Evolutionary conservation across 208 protist genomes (phyloP).

Genomic region (Spironucleus salmonicida): DNA sequence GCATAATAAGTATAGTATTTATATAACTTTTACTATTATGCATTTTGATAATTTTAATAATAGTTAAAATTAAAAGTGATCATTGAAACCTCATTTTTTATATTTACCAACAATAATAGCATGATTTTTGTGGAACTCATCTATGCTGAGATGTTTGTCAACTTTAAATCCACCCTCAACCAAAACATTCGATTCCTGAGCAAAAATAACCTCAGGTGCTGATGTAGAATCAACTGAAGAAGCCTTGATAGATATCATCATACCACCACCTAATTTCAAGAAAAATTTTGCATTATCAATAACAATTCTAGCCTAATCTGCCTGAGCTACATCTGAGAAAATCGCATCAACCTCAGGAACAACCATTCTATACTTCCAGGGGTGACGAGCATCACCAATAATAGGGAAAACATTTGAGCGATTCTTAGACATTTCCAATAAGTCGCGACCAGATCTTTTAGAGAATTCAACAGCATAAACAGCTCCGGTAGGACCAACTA

Average conservation of each 20-base stretch:
- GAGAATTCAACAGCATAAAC: slow-evolving; percentile 99
- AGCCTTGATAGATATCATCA: slow-evolving; percentile 94
- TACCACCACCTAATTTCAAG: slow-evolving; percentile 94
- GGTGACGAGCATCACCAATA: slow-evolving; percentile 97
- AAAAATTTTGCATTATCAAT: slow-evolving; percentile 93
- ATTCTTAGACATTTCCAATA: slow-evolving; percentile 96
- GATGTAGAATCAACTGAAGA: slow-evolving; percentile 98
- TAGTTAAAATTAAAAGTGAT: neutral
- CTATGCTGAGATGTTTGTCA: slow-evolving; percentile 85
- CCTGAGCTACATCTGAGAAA: slow-evolving; percentile 99
- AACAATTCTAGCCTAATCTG: slow-evolving; percentile 91
- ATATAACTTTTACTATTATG: too few species aligned
- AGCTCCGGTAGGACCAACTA: slow-evolving; percentile 91
- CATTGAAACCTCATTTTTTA: neutral
- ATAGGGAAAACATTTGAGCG: slow-evolving; percentile 99
- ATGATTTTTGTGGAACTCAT: slow-evolving; percentile 98
- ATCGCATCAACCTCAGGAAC: slow-evolving; percentile 96
- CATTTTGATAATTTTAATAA: too few species aligned
- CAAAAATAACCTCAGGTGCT: slow-evolving; percentile 83
- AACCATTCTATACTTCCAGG: slow-evolving; percentile 89
- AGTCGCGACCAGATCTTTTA: slow-evolving; percentile 88
- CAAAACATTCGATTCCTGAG: slow-evolving; percentile 81
- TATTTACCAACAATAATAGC: slow-evolving; percentile 65
- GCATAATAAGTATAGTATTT: too few species aligned
- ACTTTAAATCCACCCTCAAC: slow-evolving; percentile 86